Evolutionary conservation across 805 yeast species (phyloP), one percentile per base, ranked within the genome.

Genomic region (Metschnikowia drakensbergensis): DNA sequence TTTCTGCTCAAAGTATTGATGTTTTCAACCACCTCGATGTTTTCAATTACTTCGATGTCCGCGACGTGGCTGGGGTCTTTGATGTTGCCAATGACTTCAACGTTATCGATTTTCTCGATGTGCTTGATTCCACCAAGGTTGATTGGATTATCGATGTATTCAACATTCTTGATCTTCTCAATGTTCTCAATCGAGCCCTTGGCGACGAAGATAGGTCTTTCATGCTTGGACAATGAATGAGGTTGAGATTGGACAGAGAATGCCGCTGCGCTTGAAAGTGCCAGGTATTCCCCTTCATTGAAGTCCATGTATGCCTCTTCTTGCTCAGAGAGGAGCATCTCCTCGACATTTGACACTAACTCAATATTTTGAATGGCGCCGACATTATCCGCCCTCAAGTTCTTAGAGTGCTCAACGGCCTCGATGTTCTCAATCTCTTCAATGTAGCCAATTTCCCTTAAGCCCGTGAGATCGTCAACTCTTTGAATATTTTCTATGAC

Each of bases 391-490:
- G 38, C 37, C 25, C 13, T 13, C 38, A 42, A 26, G 30, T 42
- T 42, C 38, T 42, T 33, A 31, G 45, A 42, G 37, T 42, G 37
- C 25, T 42, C 37, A 8, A 42, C 45, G 6, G 32, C 5, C 13
- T 42, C 45, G 30, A 42, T 42, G 28, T 42, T 42, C 37, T 42
- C 33, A 31, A 42, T 42, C 7, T 42, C 45, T 13, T 42, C 45
- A n/a, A 42, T 42, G 45, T 33, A 42, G 13, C 37, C 45, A 37
- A 42, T 42, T 5, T 11, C 26, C 31, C 33, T 26, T 32, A 42
- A 42, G 38, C 33, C 26, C 9, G 27, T 25, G 11, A 42, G 38
- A 22, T 42, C 26, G 22, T 42, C 37, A 10, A 42, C 17, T 9
- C 30, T 33, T 11, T 42, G 26, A 26, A 42, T 42, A 37, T 42